Conservation (phyloP, 768 basidiomycete species). For the Amanita rimosa region DNA sequence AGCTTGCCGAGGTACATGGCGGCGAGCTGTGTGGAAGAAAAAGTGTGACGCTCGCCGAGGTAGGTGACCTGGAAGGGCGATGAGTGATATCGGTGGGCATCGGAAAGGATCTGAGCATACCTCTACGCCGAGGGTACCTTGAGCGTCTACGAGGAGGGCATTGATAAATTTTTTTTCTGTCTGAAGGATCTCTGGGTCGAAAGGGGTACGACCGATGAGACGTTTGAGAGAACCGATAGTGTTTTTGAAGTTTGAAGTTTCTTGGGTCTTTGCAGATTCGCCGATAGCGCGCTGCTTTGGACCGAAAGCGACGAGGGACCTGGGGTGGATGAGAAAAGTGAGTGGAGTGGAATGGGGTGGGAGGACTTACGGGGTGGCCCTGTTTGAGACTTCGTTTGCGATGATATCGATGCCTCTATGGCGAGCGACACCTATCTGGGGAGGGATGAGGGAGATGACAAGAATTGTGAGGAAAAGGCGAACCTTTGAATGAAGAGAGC, state of each 20-base stretch:
- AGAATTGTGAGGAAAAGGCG: constrained; percentile 12
- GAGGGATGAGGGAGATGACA: constrained; percentile 7
- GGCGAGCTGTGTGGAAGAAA: constrained; percentile 87
- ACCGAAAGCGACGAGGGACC: constrained; percentile 92
- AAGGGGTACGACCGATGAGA: constrained; percentile 70
- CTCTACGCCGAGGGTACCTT: constrained; percentile 77
- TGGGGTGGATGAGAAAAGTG: neutral
- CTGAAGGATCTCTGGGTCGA: constrained; percentile 73
- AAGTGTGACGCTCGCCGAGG: constrained; percentile 67
- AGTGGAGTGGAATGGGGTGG: neutral
- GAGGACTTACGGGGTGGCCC: constrained; percentile 78
- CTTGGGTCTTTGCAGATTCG: constrained; percentile 93
- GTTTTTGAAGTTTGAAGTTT: constrained; percentile 97
- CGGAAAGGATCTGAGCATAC: constrained; percentile 33
- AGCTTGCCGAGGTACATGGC: constrained; percentile 87
- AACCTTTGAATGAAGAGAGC: constrained; percentile 83
- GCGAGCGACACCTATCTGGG: constrained; percentile 87
- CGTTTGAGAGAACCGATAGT: constrained; percentile 91
- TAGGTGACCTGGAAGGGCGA: constrained; percentile 61
- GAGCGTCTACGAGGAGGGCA: constrained; percentile 74
- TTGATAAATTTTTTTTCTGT: constrained; percentile 89
- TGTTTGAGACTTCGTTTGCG: constrained; percentile 95
- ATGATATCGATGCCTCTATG: constrained; percentile 98
- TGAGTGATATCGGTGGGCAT: constrained; percentile 5
- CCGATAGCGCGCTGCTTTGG: constrained; percentile 86